phyloP scores from a whole-genome alignment of 495 filamentous ascomycete genomes.

The Xylona heveae region DNA sequence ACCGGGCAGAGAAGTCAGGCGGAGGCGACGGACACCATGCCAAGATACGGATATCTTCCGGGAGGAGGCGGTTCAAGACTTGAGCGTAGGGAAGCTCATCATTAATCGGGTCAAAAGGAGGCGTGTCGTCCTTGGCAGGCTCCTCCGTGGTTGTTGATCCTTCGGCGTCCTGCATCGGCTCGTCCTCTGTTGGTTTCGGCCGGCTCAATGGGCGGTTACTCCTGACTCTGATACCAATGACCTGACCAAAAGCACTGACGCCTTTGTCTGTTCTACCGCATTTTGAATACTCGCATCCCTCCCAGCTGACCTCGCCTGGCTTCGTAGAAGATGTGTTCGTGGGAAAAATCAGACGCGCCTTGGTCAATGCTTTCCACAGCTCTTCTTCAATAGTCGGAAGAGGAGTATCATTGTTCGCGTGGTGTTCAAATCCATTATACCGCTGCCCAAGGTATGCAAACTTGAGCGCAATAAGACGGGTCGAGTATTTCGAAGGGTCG shows the following conservation, averaged over 20 bases:
- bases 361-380: constrained; percentile 72
- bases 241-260: constrained; percentile 93
- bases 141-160: neutral
- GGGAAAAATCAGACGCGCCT: constrained; percentile 60
- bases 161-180: neutral
- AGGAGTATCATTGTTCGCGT: constrained; percentile 31
- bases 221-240: constrained; percentile 61
- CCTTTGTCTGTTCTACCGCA: constrained; percentile 84
- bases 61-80: constrained; percentile 68
- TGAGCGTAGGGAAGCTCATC: constrained; percentile 71
- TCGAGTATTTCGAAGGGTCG: constrained; percentile 62
- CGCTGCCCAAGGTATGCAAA: constrained; percentile 78
- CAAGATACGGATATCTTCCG: constrained; percentile 69
- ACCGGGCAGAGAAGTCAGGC: constrained; percentile 67
- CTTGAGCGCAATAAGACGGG: constrained; percentile 73
- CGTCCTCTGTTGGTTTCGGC: neutral
- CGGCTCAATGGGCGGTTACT: constrained; percentile 35
- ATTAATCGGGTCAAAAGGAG: constrained; percentile 44
- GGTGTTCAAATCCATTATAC: constrained; percentile 84
- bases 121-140: constrained; percentile 6
- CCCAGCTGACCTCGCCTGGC: constrained; percentile 37
- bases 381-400: constrained; percentile 75
- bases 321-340: constrained; percentile 14
- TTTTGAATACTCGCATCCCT: constrained; percentile 73
- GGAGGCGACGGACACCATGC: constrained; percentile 84